A percentile compares a stretch with the other conserved stretches of the same genome.
phyloP scores from a whole-genome alignment of 2,329 filamentous ascomycete species.

The Fusarium decemcellulare region DNA sequence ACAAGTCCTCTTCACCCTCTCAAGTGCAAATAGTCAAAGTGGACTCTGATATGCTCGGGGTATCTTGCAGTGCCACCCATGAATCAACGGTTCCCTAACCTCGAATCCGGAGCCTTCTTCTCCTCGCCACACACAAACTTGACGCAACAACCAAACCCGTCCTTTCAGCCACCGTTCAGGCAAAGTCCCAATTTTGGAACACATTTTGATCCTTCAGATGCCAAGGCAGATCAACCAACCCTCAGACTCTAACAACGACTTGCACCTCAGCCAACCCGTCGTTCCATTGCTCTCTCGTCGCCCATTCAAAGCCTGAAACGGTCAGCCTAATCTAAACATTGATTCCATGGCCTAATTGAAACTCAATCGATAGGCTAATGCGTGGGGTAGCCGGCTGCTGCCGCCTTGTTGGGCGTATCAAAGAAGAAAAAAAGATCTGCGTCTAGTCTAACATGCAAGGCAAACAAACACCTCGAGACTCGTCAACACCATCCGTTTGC shows the following conservation, averaged over 20 bases:
- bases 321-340: background rate
- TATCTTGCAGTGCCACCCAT: background rate
- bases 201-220: too few species aligned
- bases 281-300: background rate
- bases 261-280: background rate
- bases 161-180: background rate
- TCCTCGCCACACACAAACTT: background rate
- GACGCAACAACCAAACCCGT: background rate
- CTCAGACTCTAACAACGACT: background rate
- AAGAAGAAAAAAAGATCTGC: background rate
- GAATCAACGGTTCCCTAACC: background rate
- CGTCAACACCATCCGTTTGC: constrained; percentile 6
- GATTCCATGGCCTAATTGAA: too few species aligned
- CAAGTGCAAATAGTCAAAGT: background rate
- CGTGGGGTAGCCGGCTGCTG: background rate
- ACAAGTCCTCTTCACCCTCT: too few species aligned
- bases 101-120: background rate
- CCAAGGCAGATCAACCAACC: too few species aligned
- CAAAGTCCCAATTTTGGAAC: background rate
- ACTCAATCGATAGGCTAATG: constrained; percentile 14
- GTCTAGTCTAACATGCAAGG: background rate
- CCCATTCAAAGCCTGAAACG: constrained; percentile 8
- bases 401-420: background rate
- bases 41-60: background rate
- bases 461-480: background rate